Conservation (phyloP, 2,329 filamentous ascomycete genomes). For the Colletotrichum sp. region DNA sequence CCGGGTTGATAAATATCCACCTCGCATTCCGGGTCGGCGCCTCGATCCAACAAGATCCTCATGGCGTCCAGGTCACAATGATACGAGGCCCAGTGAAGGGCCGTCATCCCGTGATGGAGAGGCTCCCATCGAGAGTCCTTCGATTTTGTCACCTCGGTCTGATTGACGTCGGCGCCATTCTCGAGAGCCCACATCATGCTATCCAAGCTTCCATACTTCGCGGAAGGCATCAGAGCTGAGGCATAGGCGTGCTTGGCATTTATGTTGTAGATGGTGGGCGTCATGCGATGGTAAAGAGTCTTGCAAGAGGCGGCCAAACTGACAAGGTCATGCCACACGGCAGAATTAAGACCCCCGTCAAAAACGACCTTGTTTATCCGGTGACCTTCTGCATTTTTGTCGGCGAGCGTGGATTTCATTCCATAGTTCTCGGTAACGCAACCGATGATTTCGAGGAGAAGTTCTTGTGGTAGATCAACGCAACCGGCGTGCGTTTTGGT, state of each 20-base stretch:
- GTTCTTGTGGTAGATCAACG: background rate
- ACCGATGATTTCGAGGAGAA: rapidly evolving
- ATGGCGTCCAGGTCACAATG: background rate
- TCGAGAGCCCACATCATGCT: background rate
- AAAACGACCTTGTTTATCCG: background rate
- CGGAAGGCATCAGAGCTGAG: background rate
- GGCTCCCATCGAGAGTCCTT: background rate
- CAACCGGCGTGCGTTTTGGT: background rate
- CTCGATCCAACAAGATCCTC: background rate
- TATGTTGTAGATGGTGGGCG: background rate
- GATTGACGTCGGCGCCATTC: background rate
- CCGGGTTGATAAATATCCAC: background rate
- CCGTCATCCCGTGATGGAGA: background rate
- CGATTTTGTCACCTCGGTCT: background rate
- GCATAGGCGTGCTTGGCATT: background rate
- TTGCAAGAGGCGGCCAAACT: background rate
- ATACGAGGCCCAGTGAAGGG: background rate
- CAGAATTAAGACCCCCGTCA: rapidly evolving
- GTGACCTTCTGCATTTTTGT: background rate
- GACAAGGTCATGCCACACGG: background rate
- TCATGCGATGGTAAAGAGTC: background rate
- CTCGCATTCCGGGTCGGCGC: background rate
- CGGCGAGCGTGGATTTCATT: rapidly evolving
- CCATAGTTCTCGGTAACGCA: background rate
- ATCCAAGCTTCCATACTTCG: background rate